Evolutionary conservation across 2,329 filamentous ascomycete species (phyloP).

Genomic region (Corinectria fuckeliana): DNA sequence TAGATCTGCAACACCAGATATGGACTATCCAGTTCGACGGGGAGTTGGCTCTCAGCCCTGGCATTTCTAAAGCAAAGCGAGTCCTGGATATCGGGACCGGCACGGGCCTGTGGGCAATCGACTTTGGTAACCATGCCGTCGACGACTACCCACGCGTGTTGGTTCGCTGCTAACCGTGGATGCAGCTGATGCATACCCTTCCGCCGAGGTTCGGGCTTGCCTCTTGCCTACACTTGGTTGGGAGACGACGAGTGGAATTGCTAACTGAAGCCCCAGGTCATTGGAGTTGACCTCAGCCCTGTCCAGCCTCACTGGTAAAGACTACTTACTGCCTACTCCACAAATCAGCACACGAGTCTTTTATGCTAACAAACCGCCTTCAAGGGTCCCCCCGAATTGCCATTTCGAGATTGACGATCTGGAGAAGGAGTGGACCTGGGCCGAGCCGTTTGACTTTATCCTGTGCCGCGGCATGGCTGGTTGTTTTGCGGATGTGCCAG

Average conservation of each 20-base stretch:
- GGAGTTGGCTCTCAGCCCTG: slow-evolving; percentile 19
- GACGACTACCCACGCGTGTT: background rate
- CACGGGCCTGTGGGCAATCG: slow-evolving; percentile 38
- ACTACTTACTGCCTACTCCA: background rate
- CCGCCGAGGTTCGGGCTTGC: slow-evolving; percentile 15
- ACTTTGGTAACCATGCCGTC: slow-evolving; percentile 22
- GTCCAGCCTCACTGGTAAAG: slow-evolving; percentile 25
- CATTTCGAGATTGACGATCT: slow-evolving; percentile 35
- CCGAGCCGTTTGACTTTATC: slow-evolving; percentile 34
- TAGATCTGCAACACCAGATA: slow-evolving; percentile 25
- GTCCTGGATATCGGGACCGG: slow-evolving; percentile 37
- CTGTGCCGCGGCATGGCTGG: slow-evolving; percentile 29
- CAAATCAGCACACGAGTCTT: too few species aligned
- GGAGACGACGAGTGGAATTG: background rate
- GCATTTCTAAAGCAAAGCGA: slow-evolving; percentile 25
- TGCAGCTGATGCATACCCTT: slow-evolving; percentile 24
- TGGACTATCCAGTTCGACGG: slow-evolving; percentile 24
- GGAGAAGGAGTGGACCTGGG: slow-evolving; percentile 36
- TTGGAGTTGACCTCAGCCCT: slow-evolving; percentile 30
- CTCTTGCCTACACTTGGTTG: background rate
- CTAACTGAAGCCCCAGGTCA: slow-evolving; percentile 13
- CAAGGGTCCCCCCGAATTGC: slow-evolving; percentile 33
- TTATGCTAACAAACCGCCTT: background rate
- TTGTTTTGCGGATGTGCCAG: slow-evolving; percentile 26
- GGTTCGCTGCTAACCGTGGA: background rate